Base-by-base conservation (phyloP, 768 basidiomycete species). In the Trametes sanguinea region DNA sequence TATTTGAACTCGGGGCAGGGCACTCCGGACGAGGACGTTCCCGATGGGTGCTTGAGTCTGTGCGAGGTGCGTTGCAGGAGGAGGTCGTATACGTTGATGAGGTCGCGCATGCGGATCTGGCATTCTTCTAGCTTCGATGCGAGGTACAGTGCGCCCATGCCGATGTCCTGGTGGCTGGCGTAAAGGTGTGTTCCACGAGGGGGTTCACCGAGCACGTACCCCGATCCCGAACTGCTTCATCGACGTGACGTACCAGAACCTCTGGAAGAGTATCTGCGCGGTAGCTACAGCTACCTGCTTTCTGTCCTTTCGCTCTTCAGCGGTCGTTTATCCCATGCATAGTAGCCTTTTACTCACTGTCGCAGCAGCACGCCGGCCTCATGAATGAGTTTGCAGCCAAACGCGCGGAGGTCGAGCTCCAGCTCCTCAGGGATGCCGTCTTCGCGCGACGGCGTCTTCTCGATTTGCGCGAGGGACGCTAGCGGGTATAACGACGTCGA, bases 261-360 rank as follows among this genome's bases (percentile, higher is more conserved):
- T 81, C 65, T 99, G 97, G 72, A 95, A 96, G 1, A 99, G 77
- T 35, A 98, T 93, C 72, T 98, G 95, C 0, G 97, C 97, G 1
- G 95, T 93, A 6, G 97, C 94, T 55, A 98, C 91, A 13, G 95
- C 95, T 32, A 97, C 95, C 73, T 99, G 97, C 66, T 98, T 97
- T 75, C 90, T 92, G 74, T n/a, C 39, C 39, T 39, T 37, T 44
- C 45, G 39, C 39, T 47, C n/a, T 0, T 62, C 8, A 62, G 50
- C 40, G 13, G 5, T 44, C 4, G 14, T 1, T 37, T 9, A 6
- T 30, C 51, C n/a, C 35, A 42, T 22, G 37, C 45, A 55, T 47
- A 55, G 48, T 32, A 29, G 27, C 69, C 30, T 9, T 22, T 33
- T 9, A 47, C 89, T 69, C 70, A 97, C 96, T 96, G 90, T 73